phyloP scores from a whole-genome alignment of 441 rosid species.

The Pelargonium australe region DNA sequence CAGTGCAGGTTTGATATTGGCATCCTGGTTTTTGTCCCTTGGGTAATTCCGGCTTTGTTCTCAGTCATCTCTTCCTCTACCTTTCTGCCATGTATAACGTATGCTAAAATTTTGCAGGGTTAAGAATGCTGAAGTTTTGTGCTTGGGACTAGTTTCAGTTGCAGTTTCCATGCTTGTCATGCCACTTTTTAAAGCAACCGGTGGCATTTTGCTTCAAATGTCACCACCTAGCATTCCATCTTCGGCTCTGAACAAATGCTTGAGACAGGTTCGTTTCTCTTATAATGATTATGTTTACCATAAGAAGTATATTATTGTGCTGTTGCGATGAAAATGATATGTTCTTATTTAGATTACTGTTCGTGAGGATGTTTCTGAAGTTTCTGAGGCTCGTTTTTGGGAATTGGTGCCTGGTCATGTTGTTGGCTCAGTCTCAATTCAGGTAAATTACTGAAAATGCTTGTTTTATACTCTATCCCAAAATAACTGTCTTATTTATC shows the following conservation, averaged over 20 bases:
- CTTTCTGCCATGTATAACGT: constrained; percentile 13
- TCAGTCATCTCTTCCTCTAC: constrained; percentile 7
- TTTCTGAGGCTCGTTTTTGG: constrained; percentile 74
- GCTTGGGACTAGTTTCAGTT: constrained; percentile 80
- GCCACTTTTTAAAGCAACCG: constrained; percentile 77
- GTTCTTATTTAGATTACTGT: constrained; percentile 41
- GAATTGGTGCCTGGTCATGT: constrained; percentile 87
- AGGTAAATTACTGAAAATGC: constrained; percentile 31
- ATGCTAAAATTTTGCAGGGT: constrained; percentile 44
- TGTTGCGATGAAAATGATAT: background rate
- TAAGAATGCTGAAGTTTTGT: constrained; percentile 82
- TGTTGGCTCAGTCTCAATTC: constrained; percentile 69
- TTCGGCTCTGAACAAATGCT: constrained; percentile 82
- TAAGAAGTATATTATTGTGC: background rate
- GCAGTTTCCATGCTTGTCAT: constrained; percentile 76
- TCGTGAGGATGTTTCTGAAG: constrained; percentile 67
- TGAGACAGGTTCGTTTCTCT: constrained; percentile 57
- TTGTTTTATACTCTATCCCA: too few relatives aligned
- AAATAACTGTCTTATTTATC: too few relatives aligned
- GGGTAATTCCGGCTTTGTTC: constrained; percentile 46
- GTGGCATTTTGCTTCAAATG: constrained; percentile 82
- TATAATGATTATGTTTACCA: background rate
- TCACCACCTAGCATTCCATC: constrained; percentile 84
- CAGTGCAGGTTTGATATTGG: constrained; percentile 97
- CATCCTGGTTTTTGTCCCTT: constrained; percentile 88